phyloP scores from a whole-genome alignment of 1,284 basidiomycete species.

The Omphalotus olearius region DNA sequence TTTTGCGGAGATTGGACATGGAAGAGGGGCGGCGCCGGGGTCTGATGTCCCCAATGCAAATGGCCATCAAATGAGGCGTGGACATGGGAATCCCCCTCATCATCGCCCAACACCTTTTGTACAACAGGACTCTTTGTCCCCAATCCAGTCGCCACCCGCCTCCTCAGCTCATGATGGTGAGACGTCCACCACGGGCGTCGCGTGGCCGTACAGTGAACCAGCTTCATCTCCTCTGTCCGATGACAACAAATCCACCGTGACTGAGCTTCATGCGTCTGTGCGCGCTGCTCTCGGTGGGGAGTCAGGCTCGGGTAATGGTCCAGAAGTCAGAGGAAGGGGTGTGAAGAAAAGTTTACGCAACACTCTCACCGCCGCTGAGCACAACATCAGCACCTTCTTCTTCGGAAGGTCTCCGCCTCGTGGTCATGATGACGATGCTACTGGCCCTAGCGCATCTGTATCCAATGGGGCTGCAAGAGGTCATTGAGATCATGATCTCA shows the following conservation, averaged over 20 bases:
- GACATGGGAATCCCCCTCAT: conserved; percentile 16
- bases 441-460: conserved; percentile 7
- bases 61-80: conserved; percentile 15
- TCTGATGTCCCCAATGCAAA: conserved; percentile 12
- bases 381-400: conserved; percentile 59
- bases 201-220: conserved; percentile 32
- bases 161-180: neutral
- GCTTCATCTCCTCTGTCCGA: conserved; percentile 16
- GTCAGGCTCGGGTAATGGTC: neutral
- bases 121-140: conserved; percentile 12
- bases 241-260: neutral
- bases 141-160: neutral
- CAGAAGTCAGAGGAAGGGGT: conserved; percentile 44
- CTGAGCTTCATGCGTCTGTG: conserved; percentile 40
- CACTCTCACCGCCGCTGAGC: conserved; percentile 63
- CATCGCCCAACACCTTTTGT: conserved; percentile 19
- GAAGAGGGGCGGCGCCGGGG: conserved; percentile 44
- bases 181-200: conserved; percentile 1
- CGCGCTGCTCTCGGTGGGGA: conserved; percentile 33
- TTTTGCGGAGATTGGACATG: conserved; percentile 75
- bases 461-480: too few relatives aligned
- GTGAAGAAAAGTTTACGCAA: conserved; percentile 62
- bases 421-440: conserved; percentile 8
- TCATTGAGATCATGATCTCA: too few relatives aligned
- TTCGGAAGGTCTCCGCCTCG: conserved; percentile 40